phyloP scores from a whole-genome alignment of 495 filamentous ascomycete species.

The Trichoderma parareesei region DNA sequence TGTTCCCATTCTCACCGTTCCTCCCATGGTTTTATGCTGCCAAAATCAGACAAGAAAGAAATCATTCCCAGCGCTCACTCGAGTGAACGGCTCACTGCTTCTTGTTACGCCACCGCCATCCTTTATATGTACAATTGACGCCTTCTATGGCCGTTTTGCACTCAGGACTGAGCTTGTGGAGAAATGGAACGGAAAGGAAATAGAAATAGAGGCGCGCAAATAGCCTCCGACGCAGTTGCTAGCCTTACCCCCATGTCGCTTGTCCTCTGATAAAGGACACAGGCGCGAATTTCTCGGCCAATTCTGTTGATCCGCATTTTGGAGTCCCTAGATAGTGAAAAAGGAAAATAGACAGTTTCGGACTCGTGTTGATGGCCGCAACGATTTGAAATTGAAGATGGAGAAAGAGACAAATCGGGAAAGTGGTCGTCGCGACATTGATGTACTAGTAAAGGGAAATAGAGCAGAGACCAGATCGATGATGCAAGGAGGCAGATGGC shows the following conservation, averaged over 20 bases:
- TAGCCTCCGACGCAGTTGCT: neutral
- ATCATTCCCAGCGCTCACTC: neutral
- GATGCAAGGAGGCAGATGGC: neutral
- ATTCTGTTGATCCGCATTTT: neutral
- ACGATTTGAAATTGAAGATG: neutral
- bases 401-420: neutral
- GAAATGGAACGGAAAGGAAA: slow-evolving; percentile 2
- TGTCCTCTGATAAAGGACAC: neutral
- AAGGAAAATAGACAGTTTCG: neutral
- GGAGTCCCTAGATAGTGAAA: neutral
- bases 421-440: neutral
- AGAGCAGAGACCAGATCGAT: neutral
- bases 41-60: neutral
- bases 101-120: neutral
- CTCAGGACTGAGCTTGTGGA: neutral
- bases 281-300: neutral
- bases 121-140: neutral
- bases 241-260: neutral
- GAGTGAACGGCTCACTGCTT: neutral
- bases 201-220: neutral
- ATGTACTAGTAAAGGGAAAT: neutral
- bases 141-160: neutral
- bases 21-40: neutral
- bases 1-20: neutral
- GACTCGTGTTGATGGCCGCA: neutral